Percentiles rank a stretch among this genome's conserved stretches.
Evolutionary conservation across 805 yeast species (phyloP).

Genomic region (Pichia californica): DNA sequence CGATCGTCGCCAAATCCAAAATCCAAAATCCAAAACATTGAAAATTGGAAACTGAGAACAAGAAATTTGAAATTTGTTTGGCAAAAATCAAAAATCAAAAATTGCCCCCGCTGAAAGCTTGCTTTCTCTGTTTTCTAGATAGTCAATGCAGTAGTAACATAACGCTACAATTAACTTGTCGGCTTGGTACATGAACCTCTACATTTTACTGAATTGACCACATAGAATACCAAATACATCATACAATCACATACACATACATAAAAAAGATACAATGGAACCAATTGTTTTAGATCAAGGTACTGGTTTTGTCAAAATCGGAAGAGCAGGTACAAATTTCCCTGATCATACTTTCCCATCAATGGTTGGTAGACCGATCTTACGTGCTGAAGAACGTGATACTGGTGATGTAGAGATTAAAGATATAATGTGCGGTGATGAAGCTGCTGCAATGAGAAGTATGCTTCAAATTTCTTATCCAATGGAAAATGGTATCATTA

Average conservation of each 20-base stretch:
- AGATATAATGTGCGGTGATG: slow-evolving; percentile 97
- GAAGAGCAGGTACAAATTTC: slow-evolving; percentile 93
- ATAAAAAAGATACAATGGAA: neutral
- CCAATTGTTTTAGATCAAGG: slow-evolving; percentile 89
- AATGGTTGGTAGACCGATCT: slow-evolving; percentile 93
- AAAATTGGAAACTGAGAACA: too few species aligned
- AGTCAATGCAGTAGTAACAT: too few species aligned
- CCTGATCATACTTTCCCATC: slow-evolving; percentile 97
- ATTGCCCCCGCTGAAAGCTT: too few species aligned
- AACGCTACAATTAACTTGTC: too few species aligned
- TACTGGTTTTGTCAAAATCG: slow-evolving; percentile 96
- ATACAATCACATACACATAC: neutral
- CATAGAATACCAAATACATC: neutral
- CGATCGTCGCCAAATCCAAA: too few species aligned
- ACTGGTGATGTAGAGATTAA: slow-evolving; percentile 65
- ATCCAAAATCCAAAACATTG: too few species aligned
- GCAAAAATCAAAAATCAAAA: too few species aligned
- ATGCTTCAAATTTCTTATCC: slow-evolving; percentile 92
- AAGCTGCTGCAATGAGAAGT: slow-evolving; percentile 86
- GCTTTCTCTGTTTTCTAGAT: too few species aligned
- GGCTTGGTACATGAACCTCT: too few species aligned
- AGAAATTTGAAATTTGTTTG: too few species aligned
- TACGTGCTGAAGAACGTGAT: slow-evolving; percentile 91
- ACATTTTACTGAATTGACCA: too few species aligned
- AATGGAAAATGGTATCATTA: slow-evolving; percentile 97